Conservation (phyloP, 768 basidiomycete species). For the Boletus coccyginus region DNA sequence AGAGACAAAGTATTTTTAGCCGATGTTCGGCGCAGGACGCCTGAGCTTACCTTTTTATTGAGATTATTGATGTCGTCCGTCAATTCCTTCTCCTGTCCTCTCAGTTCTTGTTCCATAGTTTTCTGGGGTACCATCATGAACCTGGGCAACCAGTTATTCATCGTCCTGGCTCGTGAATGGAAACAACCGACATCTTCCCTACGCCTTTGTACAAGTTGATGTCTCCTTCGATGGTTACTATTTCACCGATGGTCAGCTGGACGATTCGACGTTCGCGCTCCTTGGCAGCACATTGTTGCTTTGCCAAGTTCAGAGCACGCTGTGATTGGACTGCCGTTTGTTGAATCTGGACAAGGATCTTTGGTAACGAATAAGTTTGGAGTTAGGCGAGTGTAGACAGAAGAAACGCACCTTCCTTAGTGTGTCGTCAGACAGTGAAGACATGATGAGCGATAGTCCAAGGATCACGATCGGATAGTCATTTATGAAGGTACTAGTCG, state of each 20-base stretch:
- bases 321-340: constrained; percentile 86
- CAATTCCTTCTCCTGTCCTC: constrained; percentile 76
- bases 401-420: constrained; percentile 59
- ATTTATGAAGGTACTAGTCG: constrained; percentile 2
- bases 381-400: neutral
- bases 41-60: constrained; percentile 73
- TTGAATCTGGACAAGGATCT: constrained; percentile 94
- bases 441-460: constrained; percentile 35
- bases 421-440: constrained; percentile 73
- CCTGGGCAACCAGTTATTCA: constrained; percentile 43
- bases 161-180: neutral
- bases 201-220: constrained; percentile 92
- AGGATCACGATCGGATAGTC: constrained; percentile 9
- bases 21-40: neutral
- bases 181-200: constrained; percentile 76
- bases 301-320: constrained; percentile 66
- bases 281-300: constrained; percentile 75
- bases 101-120: constrained; percentile 75
- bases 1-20: neutral
- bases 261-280: constrained; percentile 88
- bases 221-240: constrained; percentile 63
- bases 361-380: constrained; percentile 21
- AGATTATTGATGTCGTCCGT: constrained; percentile 79
- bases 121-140: constrained; percentile 85
- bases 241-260: constrained; percentile 85